A percentile compares a stretch with the other conserved stretches of the same genome.
phyloP scores from a whole-genome alignment of 1,284 basidiomycete genomes.

The Sanghuangporus sanghuang region DNA sequence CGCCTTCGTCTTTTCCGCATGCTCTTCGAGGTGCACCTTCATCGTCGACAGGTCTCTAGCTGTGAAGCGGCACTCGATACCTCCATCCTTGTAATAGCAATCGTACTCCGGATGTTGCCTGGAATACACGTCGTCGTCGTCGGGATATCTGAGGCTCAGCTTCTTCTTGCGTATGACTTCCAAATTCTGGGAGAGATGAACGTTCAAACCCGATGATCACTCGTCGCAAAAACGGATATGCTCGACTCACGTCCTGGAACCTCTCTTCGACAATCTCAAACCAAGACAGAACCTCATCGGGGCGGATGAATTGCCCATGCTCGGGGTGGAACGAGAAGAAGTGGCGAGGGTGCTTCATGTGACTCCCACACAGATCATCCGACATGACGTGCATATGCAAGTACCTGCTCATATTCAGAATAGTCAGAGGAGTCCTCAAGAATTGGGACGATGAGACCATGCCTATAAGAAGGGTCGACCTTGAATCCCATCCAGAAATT shows the following conservation, averaged over 20 bases:
- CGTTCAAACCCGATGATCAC: neutral
- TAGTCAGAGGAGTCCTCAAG: neutral
- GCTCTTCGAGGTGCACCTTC: conserved; percentile 7
- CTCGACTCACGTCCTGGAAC: neutral
- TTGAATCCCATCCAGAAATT: conserved; percentile 84
- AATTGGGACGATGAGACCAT: conserved; percentile 26
- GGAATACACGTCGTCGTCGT: neutral
- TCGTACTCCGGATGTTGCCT: neutral
- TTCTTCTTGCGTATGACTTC: neutral
- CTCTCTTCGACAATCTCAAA: conserved; percentile 40
- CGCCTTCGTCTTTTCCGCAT: neutral
- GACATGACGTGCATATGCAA: conserved; percentile 87
- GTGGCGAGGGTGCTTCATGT: conserved; percentile 87
- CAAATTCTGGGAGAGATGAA: neutral
- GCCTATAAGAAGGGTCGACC: conserved; percentile 74
- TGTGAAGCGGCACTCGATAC: neutral
- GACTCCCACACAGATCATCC: conserved; percentile 68
- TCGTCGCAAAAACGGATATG: neutral
- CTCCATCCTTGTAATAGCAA: neutral
- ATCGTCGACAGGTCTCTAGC: neutral
- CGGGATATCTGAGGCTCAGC: neutral
- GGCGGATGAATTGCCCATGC: conserved; percentile 79
- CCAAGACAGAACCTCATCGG: conserved; percentile 74
- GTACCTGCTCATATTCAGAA: conserved; percentile 49
- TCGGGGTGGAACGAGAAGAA: conserved; percentile 92